phyloP scores from a whole-genome alignment of 768 basidiomycete species.

The Mycena haematopus region DNA sequence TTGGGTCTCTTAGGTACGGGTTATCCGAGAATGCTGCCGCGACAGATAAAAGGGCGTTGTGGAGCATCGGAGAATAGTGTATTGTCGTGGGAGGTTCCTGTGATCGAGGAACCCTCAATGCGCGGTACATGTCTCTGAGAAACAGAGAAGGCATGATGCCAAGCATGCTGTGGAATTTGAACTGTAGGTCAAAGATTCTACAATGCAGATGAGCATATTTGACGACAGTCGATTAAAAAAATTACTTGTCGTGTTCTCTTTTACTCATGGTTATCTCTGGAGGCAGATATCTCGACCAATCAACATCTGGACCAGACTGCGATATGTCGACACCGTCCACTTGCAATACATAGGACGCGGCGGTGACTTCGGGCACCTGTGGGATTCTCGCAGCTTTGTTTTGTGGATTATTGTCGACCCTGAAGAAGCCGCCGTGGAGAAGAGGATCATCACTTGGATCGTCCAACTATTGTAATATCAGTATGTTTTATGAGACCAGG shows the following conservation, averaged over 20 bases:
- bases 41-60: slow-evolving; percentile 51
- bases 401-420: neutral
- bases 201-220: neutral
- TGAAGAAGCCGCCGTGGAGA: slow-evolving; percentile 9
- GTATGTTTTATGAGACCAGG: neutral
- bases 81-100: slow-evolving; percentile 37
- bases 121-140: slow-evolving; percentile 48
- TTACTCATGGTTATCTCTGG: slow-evolving; percentile 6
- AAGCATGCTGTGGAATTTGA: slow-evolving; percentile 45
- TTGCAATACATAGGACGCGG: slow-evolving; percentile 20
- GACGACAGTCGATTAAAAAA: neutral
- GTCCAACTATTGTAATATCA: slow-evolving; percentile 21
- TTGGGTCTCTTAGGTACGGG: slow-evolving; percentile 23
- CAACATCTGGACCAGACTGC: slow-evolving; percentile 12
- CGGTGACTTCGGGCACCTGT: neutral
- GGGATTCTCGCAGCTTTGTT: neutral
- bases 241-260: slow-evolving; percentile 31
- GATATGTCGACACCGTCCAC: slow-evolving; percentile 21
- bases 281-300: slow-evolving; percentile 28
- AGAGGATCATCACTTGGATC: slow-evolving; percentile 8
- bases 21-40: slow-evolving; percentile 30
- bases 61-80: slow-evolving; percentile 60
- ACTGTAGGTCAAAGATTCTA: slow-evolving; percentile 44
- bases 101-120: slow-evolving; percentile 36
- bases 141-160: slow-evolving; percentile 49